Conservation (phyloP, 257 asterid genomes). For the Solanum lycopersicoides region DNA sequence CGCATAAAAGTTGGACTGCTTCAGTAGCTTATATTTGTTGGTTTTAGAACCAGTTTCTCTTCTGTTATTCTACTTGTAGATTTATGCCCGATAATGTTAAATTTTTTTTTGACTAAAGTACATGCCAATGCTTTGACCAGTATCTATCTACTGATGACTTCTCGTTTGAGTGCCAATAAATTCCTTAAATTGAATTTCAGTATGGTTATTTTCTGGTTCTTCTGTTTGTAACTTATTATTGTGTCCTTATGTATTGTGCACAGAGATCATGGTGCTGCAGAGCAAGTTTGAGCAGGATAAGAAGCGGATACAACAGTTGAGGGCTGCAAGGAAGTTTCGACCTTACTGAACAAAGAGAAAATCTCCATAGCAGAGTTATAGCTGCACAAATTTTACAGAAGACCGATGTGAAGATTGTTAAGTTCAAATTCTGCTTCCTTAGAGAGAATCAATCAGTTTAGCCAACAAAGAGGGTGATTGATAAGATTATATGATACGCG, state of each 20-base stretch:
- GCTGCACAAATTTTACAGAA: background rate
- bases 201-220: background rate
- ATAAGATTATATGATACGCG: background rate
- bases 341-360: conserved; percentile 34
- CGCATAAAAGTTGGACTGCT: background rate
- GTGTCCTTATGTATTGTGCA: background rate
- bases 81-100: background rate
- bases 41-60: background rate
- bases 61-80: background rate
- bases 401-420: background rate
- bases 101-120: background rate
- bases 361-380: background rate
- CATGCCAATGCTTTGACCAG: background rate
- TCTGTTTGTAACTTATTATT: background rate
- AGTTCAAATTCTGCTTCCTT: background rate
- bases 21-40: background rate
- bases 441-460: background rate
- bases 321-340: conserved; percentile 81
- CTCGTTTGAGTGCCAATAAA: background rate
- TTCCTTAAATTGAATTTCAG: background rate
- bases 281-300: conserved; percentile 94
- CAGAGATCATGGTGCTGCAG: conserved; percentile 85
- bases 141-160: background rate
- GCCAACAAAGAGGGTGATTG: background rate
- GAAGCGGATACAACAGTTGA: conserved; percentile 77